These are phyloP conservation scores for Phaeosphaeria sp. DNA, from an alignment of 2,329 filamentous ascomycete species.

Conservation along the genomic window DNA sequence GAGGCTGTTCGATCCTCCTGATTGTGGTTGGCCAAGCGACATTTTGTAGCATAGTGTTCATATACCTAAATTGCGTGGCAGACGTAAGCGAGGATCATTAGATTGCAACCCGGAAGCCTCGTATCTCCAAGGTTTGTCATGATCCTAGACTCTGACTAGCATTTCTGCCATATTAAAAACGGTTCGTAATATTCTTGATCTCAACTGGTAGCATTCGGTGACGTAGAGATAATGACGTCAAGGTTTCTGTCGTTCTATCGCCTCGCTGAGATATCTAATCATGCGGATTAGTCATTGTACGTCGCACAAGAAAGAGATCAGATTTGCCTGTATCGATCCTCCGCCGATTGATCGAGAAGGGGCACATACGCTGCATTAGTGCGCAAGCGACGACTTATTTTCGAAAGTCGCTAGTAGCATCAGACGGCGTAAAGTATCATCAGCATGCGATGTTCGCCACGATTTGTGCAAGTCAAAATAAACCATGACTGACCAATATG, in stretches of 20 bases:
- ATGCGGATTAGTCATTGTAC: background rate
- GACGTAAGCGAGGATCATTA: conserved; percentile 13
- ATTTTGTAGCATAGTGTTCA: conserved; percentile 10
- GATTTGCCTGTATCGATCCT: too few relatives aligned
- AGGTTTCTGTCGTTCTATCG: background rate
- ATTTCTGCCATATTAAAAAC: conserved; percentile 21
- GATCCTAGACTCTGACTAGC: background rate
- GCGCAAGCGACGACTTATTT: too few relatives aligned
- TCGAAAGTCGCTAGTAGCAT: too few relatives aligned
- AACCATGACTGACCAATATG: too few relatives aligned
- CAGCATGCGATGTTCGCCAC: too few relatives aligned
- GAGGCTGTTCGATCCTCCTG: background rate
- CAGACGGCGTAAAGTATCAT: too few relatives aligned
- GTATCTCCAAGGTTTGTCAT: background rate
- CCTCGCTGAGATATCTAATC: background rate
- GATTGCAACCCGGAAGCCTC: background rate
- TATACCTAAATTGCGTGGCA: conserved; percentile 17
- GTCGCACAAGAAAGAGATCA: background rate
- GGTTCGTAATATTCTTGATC: conserved; percentile 8
- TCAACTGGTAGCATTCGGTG: background rate
- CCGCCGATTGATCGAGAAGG: too few relatives aligned
- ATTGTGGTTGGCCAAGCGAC: conserved; percentile 1
- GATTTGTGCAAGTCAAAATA: too few relatives aligned
- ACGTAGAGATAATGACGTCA: background rate
- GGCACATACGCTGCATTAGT: too few relatives aligned